phyloP scores from a whole-genome alignment of 1,284 basidiomycete species.

The Cutaneotrichosporon mucoides region DNA sequence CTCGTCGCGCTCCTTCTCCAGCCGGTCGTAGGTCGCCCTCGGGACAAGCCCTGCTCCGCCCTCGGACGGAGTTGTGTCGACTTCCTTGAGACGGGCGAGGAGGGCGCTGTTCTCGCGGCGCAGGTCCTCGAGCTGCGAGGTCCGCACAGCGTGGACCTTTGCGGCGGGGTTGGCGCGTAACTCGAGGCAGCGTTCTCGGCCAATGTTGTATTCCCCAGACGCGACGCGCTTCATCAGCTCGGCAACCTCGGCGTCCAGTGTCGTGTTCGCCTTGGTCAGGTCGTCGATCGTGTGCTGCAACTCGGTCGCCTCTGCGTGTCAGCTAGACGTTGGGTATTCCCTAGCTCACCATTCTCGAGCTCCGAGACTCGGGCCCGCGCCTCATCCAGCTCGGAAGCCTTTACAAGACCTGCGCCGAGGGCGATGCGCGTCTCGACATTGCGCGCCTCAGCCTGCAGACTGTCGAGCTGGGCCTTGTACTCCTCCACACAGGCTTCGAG shows the following conservation, averaged over 20 bases:
- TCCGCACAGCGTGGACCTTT: conserved; percentile 51
- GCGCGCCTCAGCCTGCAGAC: conserved; percentile 31
- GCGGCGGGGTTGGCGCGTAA: conserved; percentile 52
- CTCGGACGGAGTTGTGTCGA: not conserved
- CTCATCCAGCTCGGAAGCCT: conserved; percentile 24
- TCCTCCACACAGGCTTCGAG: conserved; percentile 34
- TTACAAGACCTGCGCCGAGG: conserved; percentile 36
- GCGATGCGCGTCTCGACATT: conserved; percentile 34
- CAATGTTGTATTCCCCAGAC: conserved; percentile 54
- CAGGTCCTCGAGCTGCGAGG: conserved; percentile 51
- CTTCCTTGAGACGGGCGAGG: conserved; percentile 41
- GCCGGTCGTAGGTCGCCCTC: conserved; percentile 48
- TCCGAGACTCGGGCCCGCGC: conserved; percentile 17
- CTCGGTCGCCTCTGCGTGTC: conserved; percentile 8
- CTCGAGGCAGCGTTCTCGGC: conserved; percentile 50
- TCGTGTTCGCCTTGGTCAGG: conserved; percentile 48
- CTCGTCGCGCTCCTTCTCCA: conserved; percentile 49
- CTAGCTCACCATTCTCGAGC: conserved; percentile 28
- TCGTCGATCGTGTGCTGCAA: conserved; percentile 29
- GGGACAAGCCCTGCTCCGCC: conserved; percentile 44
- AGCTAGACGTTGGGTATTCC: not conserved
- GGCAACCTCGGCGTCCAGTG: conserved; percentile 51
- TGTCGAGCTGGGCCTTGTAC: conserved; percentile 36
- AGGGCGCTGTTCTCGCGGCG: conserved; percentile 53
- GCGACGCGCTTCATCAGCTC: conserved; percentile 51